Base-by-base conservation (phyloP, 176 grass and related monocot genomes). In the Hsuehochloa calcarea region DNA sequence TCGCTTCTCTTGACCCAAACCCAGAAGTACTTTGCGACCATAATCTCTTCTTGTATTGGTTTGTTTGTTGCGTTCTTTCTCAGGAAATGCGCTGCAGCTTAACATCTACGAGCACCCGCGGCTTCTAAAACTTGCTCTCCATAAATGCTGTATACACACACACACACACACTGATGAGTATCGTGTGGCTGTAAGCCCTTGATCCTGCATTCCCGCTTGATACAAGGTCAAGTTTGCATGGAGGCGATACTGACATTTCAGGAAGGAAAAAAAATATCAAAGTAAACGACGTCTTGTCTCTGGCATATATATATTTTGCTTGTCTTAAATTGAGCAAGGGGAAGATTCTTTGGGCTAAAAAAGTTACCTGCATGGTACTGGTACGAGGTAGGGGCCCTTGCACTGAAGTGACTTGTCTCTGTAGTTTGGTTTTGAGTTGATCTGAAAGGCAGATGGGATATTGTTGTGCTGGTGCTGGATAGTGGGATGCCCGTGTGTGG, bases 1-100 rank as follows among this genome's bases (percentile, higher is more conserved):
- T 38, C n/a, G 25, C 43, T 80, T 69, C 51, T 34, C 46, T n/a
- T n/a, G n/a, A 75, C 49, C 39, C 59, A 31, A 61, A 76, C 45
- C 51, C 65, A 43, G 11, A 25, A 68, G 51, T 34, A 17, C 26
- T 82, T 68, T 75, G 77, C 79, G 46, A 26, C 71, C 83, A 20
- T 35, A 17, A 54, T 39, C 71, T 49, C 20, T 45, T 27, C 27
- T 65, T 77, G 78, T 16, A 39, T 67, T 82, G 56, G 61, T 59
- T 75, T 68, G 22, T 85, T 81, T 74, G 26, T 80, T 85, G 40
- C 75, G 25, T 85, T 89, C 27, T 38, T 79, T 74, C 70, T 75
- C 69, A 51, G 76, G 66, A 69, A 69, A 23, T 39, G 25, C 38
- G 46, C 41, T 80, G 47, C 81, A 27, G 66, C 20, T 40, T 72